phyloP scores from a whole-genome alignment of 2,329 filamentous ascomycete species.

The Davidsoniella virescens region DNA sequence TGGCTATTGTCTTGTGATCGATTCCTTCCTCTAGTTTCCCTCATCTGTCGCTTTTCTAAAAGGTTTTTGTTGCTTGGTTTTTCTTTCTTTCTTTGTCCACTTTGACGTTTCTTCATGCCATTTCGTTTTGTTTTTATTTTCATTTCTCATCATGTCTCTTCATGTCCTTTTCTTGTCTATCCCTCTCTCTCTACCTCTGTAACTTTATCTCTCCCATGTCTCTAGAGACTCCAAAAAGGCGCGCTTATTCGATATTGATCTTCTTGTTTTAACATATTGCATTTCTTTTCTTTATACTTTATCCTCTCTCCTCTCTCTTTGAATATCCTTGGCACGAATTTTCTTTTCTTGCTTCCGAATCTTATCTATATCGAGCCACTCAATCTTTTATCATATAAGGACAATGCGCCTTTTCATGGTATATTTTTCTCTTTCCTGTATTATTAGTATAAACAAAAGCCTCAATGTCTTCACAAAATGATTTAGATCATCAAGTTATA shows the following conservation, averaged over 20 bases:
- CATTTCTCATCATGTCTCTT: not conserved
- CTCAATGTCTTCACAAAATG: too few species aligned
- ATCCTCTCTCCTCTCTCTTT: not conserved
- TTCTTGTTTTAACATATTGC: not conserved
- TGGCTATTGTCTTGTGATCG: not conserved
- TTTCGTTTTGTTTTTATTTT: not conserved
- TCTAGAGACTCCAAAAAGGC: too few species aligned
- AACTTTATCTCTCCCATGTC: too few species aligned
- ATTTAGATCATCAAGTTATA: too few species aligned
- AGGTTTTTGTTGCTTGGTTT: too few species aligned
- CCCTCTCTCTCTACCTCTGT: not conserved
- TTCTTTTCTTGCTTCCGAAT: too few species aligned
- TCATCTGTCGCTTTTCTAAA: slow-evolving; percentile 1
- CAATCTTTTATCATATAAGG: too few species aligned
- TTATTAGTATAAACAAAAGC: too few species aligned
- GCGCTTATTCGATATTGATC: too few species aligned
- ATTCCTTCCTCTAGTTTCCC: not conserved
- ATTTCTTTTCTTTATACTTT: not conserved
- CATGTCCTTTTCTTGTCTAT: not conserved
- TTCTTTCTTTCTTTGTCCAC: not conserved
- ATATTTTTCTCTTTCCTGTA: too few species aligned
- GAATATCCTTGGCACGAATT: not conserved
- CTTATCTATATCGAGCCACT: too few species aligned
- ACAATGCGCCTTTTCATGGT: too few species aligned
- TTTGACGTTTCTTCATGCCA: not conserved